Evolutionary conservation across 768 basidiomycete genomes (phyloP).

Genomic region (Obba rivulosa): DNA sequence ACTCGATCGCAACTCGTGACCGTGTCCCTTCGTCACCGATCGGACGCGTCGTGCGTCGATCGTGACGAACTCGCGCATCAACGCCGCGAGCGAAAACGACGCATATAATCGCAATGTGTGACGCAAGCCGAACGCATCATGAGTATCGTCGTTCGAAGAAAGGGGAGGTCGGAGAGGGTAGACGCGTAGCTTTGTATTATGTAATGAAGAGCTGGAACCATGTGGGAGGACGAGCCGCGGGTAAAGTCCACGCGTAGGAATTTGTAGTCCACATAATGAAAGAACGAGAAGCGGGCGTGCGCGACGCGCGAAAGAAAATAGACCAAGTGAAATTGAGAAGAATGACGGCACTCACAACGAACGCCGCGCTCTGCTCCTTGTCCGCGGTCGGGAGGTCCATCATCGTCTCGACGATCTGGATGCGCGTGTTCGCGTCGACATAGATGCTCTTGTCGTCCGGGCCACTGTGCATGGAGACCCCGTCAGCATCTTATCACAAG

Average conservation of each 20-base stretch:
- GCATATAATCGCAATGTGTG: no score
- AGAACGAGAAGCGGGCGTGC: neutral
- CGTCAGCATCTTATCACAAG: neutral
- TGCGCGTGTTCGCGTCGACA: conserved; percentile 57
- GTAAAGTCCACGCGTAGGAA: neutral
- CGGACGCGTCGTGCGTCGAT: neutral
- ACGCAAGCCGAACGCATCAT: no score
- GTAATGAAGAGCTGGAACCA: neutral
- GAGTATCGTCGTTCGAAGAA: no score
- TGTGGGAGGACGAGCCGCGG: no score
- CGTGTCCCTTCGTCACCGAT: neutral
- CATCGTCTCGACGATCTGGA: conserved; percentile 81
- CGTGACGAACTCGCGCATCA: neutral
- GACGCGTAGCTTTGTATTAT: neutral
- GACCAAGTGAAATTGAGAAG: neutral
- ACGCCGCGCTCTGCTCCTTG: conserved; percentile 57
- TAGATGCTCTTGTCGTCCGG: conserved; percentile 34
- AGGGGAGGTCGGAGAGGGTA: no score
- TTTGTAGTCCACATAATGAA: neutral
- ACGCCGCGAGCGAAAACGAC: neutral
- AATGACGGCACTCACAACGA: conserved; percentile 51
- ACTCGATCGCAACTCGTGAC: neutral
- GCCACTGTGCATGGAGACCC: conserved; percentile 10
- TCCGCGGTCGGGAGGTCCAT: conserved; percentile 59
- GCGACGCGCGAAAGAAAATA: neutral